These are phyloP conservation scores for Russula griseocarnosa DNA, from an alignment of 768 basidiomycete genomes.

Conservation along the genomic window DNA sequence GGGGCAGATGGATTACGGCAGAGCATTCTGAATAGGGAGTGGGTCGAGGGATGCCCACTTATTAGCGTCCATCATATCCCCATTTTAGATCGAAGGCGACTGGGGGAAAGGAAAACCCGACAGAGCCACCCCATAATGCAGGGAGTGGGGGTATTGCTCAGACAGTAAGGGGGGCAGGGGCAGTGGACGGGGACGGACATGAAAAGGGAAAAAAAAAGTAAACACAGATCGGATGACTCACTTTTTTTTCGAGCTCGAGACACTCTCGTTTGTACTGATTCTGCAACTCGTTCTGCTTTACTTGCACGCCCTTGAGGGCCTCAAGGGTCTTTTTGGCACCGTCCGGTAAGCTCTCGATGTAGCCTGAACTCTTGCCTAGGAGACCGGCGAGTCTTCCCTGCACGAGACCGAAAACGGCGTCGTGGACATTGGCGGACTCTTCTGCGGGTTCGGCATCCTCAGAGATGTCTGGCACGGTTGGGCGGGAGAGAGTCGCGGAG, in stretches of 20 bases:
- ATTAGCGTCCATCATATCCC: conserved; percentile 7
- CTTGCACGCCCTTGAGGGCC: conserved; percentile 91
- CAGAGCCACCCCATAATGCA: background rate
- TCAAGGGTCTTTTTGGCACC: conserved; percentile 82
- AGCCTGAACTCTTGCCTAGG: conserved; percentile 88
- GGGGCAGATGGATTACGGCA: conserved; percentile 18
- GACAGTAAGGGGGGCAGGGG: background rate
- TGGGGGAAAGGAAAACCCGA: background rate
- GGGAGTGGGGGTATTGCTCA: background rate
- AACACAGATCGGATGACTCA: conserved; percentile 36
- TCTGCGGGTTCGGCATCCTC: conserved; percentile 75
- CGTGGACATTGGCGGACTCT: conserved; percentile 51
- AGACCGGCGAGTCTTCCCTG: conserved; percentile 83
- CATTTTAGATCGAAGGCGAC: conserved; percentile 20
- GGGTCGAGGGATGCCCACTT: background rate
- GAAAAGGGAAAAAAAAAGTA: background rate
- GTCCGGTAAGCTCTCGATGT: conserved; percentile 82
- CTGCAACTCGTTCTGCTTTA: conserved; percentile 85
- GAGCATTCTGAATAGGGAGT: background rate
- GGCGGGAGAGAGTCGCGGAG: conserved; percentile 72
- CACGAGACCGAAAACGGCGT: conserved; percentile 79
- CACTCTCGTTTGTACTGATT: conserved; percentile 94
- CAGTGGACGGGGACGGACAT: background rate
- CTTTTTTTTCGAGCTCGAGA: conserved; percentile 94
- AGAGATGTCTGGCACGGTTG: conserved; percentile 82